A percentile compares a stretch with the other conserved stretches of the same genome.
Evolutionary conservation across 2,329 filamentous ascomycete species (phyloP).

Genomic region (Pseudovirgaria hyperparasitica): DNA sequence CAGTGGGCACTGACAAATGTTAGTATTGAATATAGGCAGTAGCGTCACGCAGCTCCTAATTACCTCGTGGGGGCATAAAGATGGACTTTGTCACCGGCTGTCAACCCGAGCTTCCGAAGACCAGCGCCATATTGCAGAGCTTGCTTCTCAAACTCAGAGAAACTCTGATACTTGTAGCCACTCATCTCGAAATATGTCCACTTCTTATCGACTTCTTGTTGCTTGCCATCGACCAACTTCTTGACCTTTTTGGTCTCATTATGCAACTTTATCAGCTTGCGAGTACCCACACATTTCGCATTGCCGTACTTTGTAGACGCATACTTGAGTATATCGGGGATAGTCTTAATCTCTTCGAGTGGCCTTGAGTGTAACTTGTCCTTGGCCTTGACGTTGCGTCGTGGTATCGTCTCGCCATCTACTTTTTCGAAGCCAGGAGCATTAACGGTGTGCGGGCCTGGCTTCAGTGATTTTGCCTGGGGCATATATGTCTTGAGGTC

Average conservation of each 20-base stretch:
- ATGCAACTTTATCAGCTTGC: slow-evolving; percentile 65
- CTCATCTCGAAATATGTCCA: slow-evolving; percentile 85
- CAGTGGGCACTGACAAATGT: slow-evolving; percentile 52
- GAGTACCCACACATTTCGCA: slow-evolving; percentile 46
- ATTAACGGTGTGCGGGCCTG: slow-evolving; percentile 65
- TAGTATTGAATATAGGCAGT: slow-evolving; percentile 2
- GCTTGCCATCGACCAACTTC: slow-evolving; percentile 73
- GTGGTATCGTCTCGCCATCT: slow-evolving; percentile 73
- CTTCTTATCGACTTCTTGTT: slow-evolving; percentile 73
- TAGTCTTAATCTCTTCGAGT: slow-evolving; percentile 56
- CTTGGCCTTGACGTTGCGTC: slow-evolving; percentile 58
- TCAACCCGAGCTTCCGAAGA: slow-evolving; percentile 60
- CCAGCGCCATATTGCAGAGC: slow-evolving; percentile 59
- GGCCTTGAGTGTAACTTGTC: slow-evolving; percentile 56
- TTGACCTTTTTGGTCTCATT: slow-evolving; percentile 79
- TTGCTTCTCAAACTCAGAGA: slow-evolving; percentile 63
- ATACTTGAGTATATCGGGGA: slow-evolving; percentile 65
- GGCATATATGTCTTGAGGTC: slow-evolving; percentile 36
- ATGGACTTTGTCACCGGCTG: slow-evolving; percentile 56
- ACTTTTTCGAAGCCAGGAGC: slow-evolving; percentile 54
- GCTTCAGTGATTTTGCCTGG: slow-evolving; percentile 40
- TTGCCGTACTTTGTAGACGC: slow-evolving; percentile 46
- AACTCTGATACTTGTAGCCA: slow-evolving; percentile 62
- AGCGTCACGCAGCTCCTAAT: too few species aligned
- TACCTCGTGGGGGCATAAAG: slow-evolving; percentile 68